Evolutionary conservation across 768 basidiomycete genomes (phyloP).

Genomic region (Termitomyces titanicus): DNA sequence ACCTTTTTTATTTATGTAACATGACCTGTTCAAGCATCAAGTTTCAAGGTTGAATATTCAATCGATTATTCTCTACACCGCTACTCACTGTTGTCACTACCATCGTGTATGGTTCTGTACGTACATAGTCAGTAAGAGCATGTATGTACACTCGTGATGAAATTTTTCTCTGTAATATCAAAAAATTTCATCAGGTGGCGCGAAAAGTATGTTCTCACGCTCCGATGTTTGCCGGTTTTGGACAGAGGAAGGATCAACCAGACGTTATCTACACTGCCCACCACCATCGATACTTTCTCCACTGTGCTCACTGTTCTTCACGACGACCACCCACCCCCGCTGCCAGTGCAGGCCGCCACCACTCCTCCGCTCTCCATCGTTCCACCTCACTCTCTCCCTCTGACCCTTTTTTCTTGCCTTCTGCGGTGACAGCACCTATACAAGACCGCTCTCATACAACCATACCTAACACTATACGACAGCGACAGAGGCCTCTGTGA

Average conservation of each 20-base stretch:
- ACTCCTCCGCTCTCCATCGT: constrained; percentile 4
- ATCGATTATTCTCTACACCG: background rate
- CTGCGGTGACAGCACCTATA: constrained; percentile 9
- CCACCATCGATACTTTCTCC: constrained; percentile 39
- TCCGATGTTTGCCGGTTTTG: constrained; percentile 40
- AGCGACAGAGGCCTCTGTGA: constrained; percentile 9
- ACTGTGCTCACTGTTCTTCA: constrained; percentile 11
- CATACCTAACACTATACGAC: constrained; percentile 6
- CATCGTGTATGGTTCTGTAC: background rate
- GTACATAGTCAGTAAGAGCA: background rate
- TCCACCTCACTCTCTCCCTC: constrained; percentile 1
- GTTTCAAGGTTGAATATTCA: background rate
- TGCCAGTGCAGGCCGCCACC: constrained; percentile 12
- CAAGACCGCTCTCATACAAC: background rate
- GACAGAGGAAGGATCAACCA: constrained; percentile 26
- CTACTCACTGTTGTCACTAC: background rate
- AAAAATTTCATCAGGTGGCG: constrained; percentile 16
- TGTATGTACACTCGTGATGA: background rate
- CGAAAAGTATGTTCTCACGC: constrained; percentile 33
- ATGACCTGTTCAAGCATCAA: background rate
- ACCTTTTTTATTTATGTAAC: background rate
- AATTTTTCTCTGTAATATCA: constrained; percentile 1
- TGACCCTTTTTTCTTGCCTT: constrained; percentile 13
- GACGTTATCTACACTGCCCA: constrained; percentile 44
- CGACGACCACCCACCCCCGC: constrained; percentile 11